Evolutionary conservation across 768 basidiomycete genomes (phyloP).

Genomic region (Austroboletus eburneus): DNA sequence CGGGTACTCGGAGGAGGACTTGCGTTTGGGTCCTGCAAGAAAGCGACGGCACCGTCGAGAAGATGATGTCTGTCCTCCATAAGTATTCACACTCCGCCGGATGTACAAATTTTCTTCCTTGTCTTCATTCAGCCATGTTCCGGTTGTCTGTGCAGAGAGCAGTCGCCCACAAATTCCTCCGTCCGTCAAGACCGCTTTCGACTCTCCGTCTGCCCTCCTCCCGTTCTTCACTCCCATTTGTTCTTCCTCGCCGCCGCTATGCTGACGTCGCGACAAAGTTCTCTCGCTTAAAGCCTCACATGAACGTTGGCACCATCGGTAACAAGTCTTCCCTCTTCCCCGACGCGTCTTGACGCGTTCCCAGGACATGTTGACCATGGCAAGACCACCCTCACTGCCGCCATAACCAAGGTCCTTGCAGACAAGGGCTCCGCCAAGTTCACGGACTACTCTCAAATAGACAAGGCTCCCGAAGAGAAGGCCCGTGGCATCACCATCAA

Average conservation of each 20-base stretch:
- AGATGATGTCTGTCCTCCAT: conserved; percentile 68
- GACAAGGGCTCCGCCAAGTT: conserved; percentile 71
- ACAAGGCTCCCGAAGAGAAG: conserved; percentile 99
- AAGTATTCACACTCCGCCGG: conserved; percentile 27
- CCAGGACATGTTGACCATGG: conserved; percentile 93
- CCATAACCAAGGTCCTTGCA: conserved; percentile 91
- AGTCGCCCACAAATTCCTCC: too few relatives aligned
- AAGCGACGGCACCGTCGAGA: conserved; percentile 76
- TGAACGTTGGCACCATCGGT: conserved; percentile 97
- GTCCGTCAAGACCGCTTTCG: conserved; percentile 10
- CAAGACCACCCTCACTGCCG: conserved; percentile 95
- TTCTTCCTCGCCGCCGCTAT: conserved; percentile 50
- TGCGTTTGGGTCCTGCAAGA: conserved; percentile 83
- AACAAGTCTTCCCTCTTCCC: background rate
- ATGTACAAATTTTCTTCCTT: too few relatives aligned
- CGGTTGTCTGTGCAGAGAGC: too few relatives aligned
- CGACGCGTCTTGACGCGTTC: conserved; percentile 19
- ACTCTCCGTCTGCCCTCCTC: too few relatives aligned
- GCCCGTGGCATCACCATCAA: conserved; percentile 99
- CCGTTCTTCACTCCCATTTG: too few relatives aligned
- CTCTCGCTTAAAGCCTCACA: conserved; percentile 78
- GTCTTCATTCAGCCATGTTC: conserved; percentile 22
- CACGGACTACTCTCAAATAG: conserved; percentile 95
- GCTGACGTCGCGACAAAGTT: conserved; percentile 61
- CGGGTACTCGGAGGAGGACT: conserved; percentile 5